Evolutionary conservation across 2,329 filamentous ascomycete species (phyloP), one percentile per base, ranked within the genome.

Genomic region (Penicillium sp.): DNA sequence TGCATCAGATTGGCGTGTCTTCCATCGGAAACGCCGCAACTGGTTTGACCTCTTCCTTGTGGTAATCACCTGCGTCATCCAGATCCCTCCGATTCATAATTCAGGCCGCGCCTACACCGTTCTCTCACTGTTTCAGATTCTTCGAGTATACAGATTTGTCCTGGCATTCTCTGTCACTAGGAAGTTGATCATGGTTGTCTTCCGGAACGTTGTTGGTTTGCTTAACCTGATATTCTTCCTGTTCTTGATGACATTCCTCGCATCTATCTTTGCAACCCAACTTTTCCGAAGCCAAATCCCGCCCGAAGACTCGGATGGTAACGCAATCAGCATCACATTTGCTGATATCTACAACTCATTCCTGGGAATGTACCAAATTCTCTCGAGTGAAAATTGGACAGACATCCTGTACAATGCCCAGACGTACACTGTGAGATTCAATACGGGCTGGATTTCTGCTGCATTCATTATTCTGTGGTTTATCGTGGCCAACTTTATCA

Each of bases 351-450:
- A 90, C 81, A 98, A 98, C 72, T 91, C 93, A 0, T 99, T 99
- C 72, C 82, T 99, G 16, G 95, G 93, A 59, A 98, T 99, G 93
- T 99, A 99, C 74, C 92, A 97, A 77, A 87, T 99, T 33, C 81
- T 99, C 48, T 97, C 95, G 10, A 97, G 92, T 70, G 95, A 99
- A 74, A 92, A 97, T 72, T 99, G 95, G 95, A 99, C 96, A 0
- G 79, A 80, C 0, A 90, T 97, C 49, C 79, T 99, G 59, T 99
- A 97, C 79, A 87, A 85, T 60, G 87, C 93, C 43, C 96, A 93
- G 0, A 80, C 84, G 6, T 89, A 87, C 69, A 88, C 91, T 10
- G 83, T 83, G 10, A 70, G 73, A 6, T 86, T 83, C 67, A 83
- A 88, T 42, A 96, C 91, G n/a, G 86, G 91, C 8, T 98, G 95